These are phyloP conservation scores for Sambucus nigra DNA, from an alignment of 129 eudicot species.

Conservation along the genomic window DNA sequence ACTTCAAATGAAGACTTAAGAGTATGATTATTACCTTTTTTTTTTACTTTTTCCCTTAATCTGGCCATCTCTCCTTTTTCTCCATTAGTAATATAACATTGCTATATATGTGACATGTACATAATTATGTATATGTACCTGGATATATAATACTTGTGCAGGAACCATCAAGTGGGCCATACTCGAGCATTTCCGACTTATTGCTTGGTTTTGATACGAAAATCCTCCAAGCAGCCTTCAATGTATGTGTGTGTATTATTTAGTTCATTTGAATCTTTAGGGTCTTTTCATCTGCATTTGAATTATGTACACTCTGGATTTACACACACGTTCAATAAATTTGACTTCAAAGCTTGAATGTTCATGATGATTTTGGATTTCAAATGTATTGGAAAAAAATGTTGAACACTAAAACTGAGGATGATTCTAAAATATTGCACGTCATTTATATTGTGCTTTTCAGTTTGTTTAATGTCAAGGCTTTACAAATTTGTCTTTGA, in stretches of 20 bases:
- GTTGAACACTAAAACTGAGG: too few relatives aligned
- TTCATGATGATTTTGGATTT: too few relatives aligned
- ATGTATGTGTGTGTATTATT: conserved; percentile 26
- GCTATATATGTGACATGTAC: neutral
- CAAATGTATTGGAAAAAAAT: too few relatives aligned
- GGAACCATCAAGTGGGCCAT: conserved; percentile 32
- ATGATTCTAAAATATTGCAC: too few relatives aligned
- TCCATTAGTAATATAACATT: neutral
- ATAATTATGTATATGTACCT: neutral
- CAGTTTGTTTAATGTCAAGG: neutral
- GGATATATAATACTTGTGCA: conserved; percentile 7
- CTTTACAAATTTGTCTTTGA: neutral
- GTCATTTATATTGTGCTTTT: too few relatives aligned
- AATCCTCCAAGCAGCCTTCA: conserved; percentile 54
- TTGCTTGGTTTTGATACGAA: conserved; percentile 62
- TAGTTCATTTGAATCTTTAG: too few relatives aligned
- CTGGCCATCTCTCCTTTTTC: neutral
- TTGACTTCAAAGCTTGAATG: too few relatives aligned
- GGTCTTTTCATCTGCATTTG: neutral
- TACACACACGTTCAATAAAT: too few relatives aligned
- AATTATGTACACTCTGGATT: too few relatives aligned
- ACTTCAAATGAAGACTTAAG: conserved; percentile 21
- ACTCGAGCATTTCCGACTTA: conserved; percentile 50
- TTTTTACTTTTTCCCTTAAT: neutral
- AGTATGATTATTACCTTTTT: conserved; percentile 12